Percentiles rank a stretch among this genome's conserved stretches.
Conservation (phyloP, 345 rosid genomes). For the Ricinus communis region DNA sequence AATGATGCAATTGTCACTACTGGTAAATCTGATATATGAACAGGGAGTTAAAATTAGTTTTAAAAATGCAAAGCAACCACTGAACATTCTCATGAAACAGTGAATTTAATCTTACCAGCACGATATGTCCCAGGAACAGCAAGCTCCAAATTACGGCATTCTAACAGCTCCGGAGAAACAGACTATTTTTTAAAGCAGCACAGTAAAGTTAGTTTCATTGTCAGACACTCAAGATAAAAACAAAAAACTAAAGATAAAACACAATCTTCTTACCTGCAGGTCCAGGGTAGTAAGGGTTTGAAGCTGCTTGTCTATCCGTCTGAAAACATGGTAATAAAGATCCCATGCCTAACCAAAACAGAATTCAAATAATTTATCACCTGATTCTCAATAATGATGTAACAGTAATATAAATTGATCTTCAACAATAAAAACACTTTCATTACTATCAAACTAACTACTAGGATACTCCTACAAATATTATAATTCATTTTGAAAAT, state of each 20-base stretch:
- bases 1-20: conserved; percentile 93
- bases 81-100: conserved; percentile 8
- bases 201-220: conserved; percentile 17
- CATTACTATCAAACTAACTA: no score
- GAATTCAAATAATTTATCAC: conserved; percentile 13
- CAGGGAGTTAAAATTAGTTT: not conserved
- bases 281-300: conserved; percentile 88
- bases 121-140: conserved; percentile 98
- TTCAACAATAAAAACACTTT: no score
- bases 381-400: not conserved
- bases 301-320: conserved; percentile 93
- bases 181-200: conserved; percentile 47
- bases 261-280: conserved; percentile 61
- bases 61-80: conserved; percentile 1
- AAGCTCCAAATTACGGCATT: conserved; percentile 85
- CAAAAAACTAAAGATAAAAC: conserved; percentile 15
- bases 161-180: conserved; percentile 92
- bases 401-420: no score
- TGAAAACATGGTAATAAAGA: conserved; percentile 92
- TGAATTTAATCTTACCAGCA: conserved; percentile 54
- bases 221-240: no score
- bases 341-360: conserved; percentile 89
- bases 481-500: no score
- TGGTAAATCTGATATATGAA: conserved; percentile 54
- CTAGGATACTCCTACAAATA: no score